phyloP scores from a whole-genome alignment of 148 eudicot genomes.

The Gaultheria prostrata region DNA sequence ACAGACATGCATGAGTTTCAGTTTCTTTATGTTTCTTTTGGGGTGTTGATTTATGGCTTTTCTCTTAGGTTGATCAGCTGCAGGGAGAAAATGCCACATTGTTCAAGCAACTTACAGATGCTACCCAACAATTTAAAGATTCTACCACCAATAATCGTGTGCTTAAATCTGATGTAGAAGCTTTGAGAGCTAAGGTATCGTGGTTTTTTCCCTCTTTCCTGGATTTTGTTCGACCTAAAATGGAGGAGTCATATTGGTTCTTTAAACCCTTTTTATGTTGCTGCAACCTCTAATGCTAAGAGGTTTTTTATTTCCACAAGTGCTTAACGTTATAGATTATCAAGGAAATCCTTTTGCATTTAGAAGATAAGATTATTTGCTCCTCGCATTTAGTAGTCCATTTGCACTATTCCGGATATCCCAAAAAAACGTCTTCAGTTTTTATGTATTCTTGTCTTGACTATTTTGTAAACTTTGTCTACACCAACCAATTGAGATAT shows the following conservation, averaged over 20 bases:
- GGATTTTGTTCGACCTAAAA: neutral
- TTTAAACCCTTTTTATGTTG: neutral
- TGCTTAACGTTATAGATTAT: neutral
- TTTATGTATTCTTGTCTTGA: neutral
- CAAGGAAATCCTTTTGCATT: neutral
- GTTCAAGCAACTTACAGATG: slow-evolving; percentile 67
- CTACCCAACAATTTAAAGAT: slow-evolving; percentile 76
- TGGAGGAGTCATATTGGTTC: neutral
- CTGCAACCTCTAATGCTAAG: neutral
- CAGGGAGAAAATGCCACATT: slow-evolving; percentile 60
- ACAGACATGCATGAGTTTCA: neutral
- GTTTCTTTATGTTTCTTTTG: neutral
- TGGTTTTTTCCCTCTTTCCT: neutral
- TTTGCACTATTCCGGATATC: neutral
- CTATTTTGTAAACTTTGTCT: neutral
- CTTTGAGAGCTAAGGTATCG: slow-evolving; percentile 90
- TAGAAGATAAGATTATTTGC: neutral
- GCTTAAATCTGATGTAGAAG: slow-evolving; percentile 90
- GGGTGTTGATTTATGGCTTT: neutral
- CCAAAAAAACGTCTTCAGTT: neutral
- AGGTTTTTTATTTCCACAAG: neutral
- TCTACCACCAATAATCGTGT: slow-evolving; percentile 79
- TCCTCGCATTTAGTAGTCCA: neutral
- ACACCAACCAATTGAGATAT: too few species aligned
- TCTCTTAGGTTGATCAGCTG: slow-evolving; percentile 65